Conservation (phyloP, 371 early-diverging fungal species). For the Mucor irregularis region DNA sequence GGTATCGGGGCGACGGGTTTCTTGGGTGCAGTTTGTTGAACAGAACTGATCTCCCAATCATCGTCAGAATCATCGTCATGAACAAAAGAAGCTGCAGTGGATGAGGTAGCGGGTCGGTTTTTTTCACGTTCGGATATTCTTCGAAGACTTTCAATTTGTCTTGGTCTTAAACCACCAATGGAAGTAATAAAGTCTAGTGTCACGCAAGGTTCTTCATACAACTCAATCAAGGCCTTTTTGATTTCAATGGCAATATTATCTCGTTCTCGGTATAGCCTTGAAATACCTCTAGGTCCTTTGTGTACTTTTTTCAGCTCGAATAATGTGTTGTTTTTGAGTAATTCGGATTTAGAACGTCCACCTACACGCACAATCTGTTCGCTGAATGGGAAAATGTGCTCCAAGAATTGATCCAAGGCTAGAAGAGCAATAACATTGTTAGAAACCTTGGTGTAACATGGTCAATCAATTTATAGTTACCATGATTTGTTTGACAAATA, state of each 20-base stretch:
- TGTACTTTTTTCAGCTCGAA: constrained; percentile 45
- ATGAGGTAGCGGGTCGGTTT: constrained; percentile 16
- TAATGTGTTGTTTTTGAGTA: constrained; percentile 40
- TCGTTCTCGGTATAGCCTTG: constrained; percentile 33
- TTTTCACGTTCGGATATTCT: constrained; percentile 37
- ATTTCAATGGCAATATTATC: constrained; percentile 44
- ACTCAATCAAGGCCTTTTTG: constrained; percentile 32
- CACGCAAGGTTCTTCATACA: constrained; percentile 57
- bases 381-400: constrained; percentile 50
- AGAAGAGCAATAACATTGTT: background rate
- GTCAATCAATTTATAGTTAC: constrained; percentile 19
- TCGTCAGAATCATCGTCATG: constrained; percentile 35
- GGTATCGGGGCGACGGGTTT: background rate
- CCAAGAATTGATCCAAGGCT: constrained; percentile 75
- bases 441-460: background rate
- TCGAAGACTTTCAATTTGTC: constrained; percentile 45
- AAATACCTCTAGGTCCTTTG: constrained; percentile 30
- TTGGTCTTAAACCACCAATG: constrained; percentile 31
- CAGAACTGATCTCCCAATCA: constrained; percentile 40
- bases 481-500: constrained; percentile 74
- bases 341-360: constrained; percentile 55
- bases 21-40: background rate
- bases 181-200: constrained; percentile 39
- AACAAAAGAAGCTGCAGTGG: background rate
- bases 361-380: constrained; percentile 64